These are phyloP conservation scores for Syncephalastrum monosporum DNA, from an alignment of 371 early-diverging fungal genomes.

Conservation along the genomic window DNA sequence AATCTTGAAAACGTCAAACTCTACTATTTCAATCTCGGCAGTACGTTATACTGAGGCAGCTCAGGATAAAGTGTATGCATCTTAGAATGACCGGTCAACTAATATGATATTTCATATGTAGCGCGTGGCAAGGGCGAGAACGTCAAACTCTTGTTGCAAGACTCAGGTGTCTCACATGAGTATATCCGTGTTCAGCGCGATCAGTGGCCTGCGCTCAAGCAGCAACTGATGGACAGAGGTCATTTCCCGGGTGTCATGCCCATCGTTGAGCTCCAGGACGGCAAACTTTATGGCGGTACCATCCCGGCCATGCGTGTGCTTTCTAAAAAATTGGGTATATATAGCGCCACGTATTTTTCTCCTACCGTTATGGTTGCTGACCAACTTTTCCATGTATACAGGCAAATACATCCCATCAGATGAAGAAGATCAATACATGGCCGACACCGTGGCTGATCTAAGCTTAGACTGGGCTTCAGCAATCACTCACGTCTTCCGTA, in stretches of 20 bases:
- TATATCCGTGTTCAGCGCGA: constrained; percentile 15
- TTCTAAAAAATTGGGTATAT: too few species aligned
- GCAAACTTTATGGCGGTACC: constrained; percentile 23
- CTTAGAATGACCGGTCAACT: too few species aligned
- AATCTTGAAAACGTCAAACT: too few species aligned
- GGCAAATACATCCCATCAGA: constrained; percentile 22
- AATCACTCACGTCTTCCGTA: too few species aligned
- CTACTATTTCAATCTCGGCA: too few species aligned
- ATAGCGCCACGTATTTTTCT: background rate
- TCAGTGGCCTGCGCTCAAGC: constrained; percentile 18
- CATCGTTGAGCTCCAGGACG: constrained; percentile 19
- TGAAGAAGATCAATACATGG: constrained; percentile 22
- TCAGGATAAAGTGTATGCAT: too few species aligned
- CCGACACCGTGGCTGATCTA: constrained; percentile 21
- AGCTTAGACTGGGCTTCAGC: constrained; percentile 16
- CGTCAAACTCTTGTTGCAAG: constrained; percentile 25
- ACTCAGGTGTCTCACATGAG: constrained; percentile 24
- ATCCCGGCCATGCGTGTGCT: constrained; percentile 17
- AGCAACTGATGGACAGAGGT: constrained; percentile 7
- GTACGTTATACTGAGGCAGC: too few species aligned
- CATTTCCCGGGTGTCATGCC: constrained; percentile 21
- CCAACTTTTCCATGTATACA: background rate
- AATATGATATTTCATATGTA: background rate
- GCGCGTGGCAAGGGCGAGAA: constrained; percentile 25
- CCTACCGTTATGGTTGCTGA: background rate